phyloP scores from a whole-genome alignment of 2,329 filamentous ascomycete genomes.

The Aspergillus proliferans region DNA sequence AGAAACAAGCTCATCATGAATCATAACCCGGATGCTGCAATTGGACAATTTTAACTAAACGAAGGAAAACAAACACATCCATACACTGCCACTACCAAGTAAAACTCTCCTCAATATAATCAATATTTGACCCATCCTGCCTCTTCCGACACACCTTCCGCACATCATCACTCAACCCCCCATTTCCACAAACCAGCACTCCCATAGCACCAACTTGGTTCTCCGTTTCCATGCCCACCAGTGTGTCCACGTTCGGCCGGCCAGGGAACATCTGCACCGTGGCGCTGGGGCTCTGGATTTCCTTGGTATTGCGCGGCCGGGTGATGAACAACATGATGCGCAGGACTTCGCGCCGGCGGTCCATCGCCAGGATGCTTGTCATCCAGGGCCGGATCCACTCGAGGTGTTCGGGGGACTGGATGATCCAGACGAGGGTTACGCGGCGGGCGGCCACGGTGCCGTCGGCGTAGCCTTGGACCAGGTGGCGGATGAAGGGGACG shows the following conservation, averaged over 20 bases:
- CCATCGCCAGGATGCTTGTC: constrained; percentile 70
- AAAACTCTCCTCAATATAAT: constrained; percentile 74
- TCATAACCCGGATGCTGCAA: too few relatives aligned
- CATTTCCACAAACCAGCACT: constrained; percentile 73
- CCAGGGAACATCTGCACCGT: constrained; percentile 91
- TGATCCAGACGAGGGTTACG: constrained; percentile 83
- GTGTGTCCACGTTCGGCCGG: constrained; percentile 70
- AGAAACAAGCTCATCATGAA: too few relatives aligned
- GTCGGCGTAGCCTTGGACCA: constrained; percentile 62
- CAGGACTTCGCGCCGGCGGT: constrained; percentile 72
- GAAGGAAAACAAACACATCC: neutral
- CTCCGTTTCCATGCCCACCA: constrained; percentile 76
- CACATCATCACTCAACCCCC: constrained; percentile 69
- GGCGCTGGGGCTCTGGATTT: constrained; percentile 67
- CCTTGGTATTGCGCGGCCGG: constrained; percentile 72
- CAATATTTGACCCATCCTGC: constrained; percentile 56
- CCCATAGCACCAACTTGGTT: constrained; percentile 82
- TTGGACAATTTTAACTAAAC: neutral
- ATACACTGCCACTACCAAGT: constrained; percentile 31
- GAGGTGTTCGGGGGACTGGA: constrained; percentile 79
- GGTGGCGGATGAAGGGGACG: constrained; percentile 75
- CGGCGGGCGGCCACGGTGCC: constrained; percentile 73
- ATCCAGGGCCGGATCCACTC: constrained; percentile 92
- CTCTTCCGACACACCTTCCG: constrained; percentile 61
- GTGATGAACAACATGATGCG: constrained; percentile 88